Evolutionary conservation across 768 basidiomycete species (phyloP), one percentile per base, ranked within the genome.

Genomic region (Baorangia bicolor): DNA sequence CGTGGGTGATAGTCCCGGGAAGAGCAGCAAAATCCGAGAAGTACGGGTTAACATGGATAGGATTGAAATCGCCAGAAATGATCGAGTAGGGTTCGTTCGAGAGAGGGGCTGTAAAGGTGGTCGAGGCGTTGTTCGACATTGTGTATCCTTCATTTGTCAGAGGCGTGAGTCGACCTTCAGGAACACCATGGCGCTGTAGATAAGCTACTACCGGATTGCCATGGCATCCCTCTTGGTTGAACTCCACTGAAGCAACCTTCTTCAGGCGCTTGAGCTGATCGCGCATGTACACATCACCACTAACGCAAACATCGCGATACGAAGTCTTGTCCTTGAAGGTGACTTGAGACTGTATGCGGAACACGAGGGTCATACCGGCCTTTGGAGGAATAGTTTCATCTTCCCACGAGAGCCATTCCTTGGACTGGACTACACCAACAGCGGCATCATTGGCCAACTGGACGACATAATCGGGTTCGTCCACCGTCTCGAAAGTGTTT

Each of bases 331-430:
- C 90, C 76, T 92, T 92, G 86, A 93, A 98, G 18, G 87, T 84
- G 35, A 94, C 86, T 63, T 89, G 85, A 3, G 94, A 93, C 64
- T 86, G 84, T 59, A 90, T 79, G 59, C 90, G 90, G 92, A 98
- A 97, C 60, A 94, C 85, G 47, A 99, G 85, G 2, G 83, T 82
- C 34, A 88, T 88, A 23, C 95, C 94, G 9, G 88, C 82, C 40
- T 83, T 75, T 46, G 95, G 85, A 25, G 93, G 88, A 53, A 81
- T 81, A 7, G 84, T 77, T 41, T 91, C 85, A 65, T 96, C 88
- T 49, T 90, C 87, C 96, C 95, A 98, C 47, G 88, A 86, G 74
- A 98, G 94, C 97, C 97, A 99, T 69, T 96, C 91, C 77, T 99
- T 99, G 43, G 92, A 92, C 68, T 90, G 85, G 7, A 99, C 78